Percentiles rank a stretch among this genome's conserved stretches.
phyloP scores from a whole-genome alignment of 371 early-diverging fungal genomes.

The Blastocladiella emersonii region DNA sequence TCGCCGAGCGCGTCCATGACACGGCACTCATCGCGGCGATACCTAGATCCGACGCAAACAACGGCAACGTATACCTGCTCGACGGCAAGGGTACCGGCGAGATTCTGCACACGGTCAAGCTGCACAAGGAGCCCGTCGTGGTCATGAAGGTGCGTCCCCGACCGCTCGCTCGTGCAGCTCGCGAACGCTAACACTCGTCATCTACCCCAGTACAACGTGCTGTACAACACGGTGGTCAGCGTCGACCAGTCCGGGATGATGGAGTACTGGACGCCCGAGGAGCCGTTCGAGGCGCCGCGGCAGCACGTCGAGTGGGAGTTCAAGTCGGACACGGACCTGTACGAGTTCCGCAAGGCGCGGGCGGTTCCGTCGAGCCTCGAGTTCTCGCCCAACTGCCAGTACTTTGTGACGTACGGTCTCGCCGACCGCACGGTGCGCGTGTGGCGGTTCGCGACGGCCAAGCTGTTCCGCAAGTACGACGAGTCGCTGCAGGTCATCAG shows the following conservation, averaged over 20 bases:
- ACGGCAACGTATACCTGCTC: constrained; percentile 55
- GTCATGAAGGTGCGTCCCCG: constrained; percentile 54
- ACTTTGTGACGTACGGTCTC: constrained; percentile 75
- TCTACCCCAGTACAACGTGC: constrained; percentile 55
- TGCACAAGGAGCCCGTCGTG: constrained; percentile 63
- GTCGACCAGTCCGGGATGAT: constrained; percentile 74
- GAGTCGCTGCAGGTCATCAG: constrained; percentile 66
- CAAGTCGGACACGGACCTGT: constrained; percentile 88
- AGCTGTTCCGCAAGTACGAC: constrained; percentile 76
- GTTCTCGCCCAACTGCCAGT: constrained; percentile 62
- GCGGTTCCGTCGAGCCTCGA: constrained; percentile 59
- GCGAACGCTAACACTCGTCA: too few relatives aligned
- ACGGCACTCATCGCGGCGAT: not conserved
- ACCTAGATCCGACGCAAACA: constrained; percentile 56
- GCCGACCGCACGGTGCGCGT: constrained; percentile 75
- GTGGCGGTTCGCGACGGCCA: constrained; percentile 69
- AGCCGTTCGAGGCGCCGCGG: constrained; percentile 15
- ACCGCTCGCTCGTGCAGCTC: too few relatives aligned
- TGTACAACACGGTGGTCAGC: constrained; percentile 61
- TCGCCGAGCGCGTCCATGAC: not conserved
- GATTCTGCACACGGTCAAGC: constrained; percentile 42
- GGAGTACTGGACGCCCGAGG: constrained; percentile 81
- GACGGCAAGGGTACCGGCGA: constrained; percentile 58
- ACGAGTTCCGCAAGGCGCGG: constrained; percentile 83
- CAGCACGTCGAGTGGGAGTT: constrained; percentile 51